phyloP scores from a whole-genome alignment of 306 rosid genomes.

The Medicago lupulina region DNA sequence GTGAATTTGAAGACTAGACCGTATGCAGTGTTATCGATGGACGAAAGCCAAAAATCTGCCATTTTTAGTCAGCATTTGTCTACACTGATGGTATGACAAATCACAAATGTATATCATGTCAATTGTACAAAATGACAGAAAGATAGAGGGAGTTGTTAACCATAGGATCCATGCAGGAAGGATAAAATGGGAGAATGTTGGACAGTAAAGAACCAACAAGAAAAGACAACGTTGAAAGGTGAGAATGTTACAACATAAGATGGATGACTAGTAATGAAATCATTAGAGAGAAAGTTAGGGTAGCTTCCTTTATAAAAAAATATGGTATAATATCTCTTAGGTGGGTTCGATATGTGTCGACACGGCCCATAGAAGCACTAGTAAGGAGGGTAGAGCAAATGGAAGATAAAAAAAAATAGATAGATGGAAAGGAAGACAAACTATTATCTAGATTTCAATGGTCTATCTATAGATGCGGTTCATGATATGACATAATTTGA shows the following conservation, averaged over 20 bases:
- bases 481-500: conserved; percentile 6
- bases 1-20: background rate
- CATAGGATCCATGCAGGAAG: background rate
- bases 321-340: background rate
- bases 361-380: background rate
- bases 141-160: background rate
- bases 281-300: background rate
- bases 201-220: conserved; percentile 2
- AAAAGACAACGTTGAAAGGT: background rate
- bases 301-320: conserved; percentile 3
- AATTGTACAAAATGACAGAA: background rate
- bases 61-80: too few species aligned
- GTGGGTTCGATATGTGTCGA: background rate
- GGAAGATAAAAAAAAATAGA: background rate
- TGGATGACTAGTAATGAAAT: background rate
- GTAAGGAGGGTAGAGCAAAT: background rate
- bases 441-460: background rate
- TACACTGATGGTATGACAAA: background rate
- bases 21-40: too few species aligned
- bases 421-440: background rate
- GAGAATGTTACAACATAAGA: background rate
- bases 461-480: background rate
- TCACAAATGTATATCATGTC: background rate
- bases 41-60: too few species aligned
- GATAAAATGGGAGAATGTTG: background rate